Percentiles rank a stretch among this genome's conserved stretches.
Conservation (phyloP, 768 basidiomycete genomes). For the Leccinum obscurum region DNA sequence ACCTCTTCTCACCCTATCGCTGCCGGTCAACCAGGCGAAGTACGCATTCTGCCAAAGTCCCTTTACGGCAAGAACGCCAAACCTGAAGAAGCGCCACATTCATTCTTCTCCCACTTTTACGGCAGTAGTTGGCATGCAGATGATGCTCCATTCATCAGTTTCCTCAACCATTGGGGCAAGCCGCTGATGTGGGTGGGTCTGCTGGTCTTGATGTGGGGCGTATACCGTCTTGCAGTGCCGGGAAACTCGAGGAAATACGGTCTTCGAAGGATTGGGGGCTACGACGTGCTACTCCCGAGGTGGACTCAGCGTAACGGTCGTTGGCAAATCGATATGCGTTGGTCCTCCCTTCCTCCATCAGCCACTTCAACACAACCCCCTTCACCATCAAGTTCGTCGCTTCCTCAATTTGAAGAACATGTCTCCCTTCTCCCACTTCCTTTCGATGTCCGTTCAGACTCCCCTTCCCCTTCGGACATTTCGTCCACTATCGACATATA, state of each 20-base stretch:
- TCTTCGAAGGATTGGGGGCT: constrained; percentile 64
- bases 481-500: constrained; percentile 46
- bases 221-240: constrained; percentile 55
- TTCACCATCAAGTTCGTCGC: constrained; percentile 48
- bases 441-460: constrained; percentile 56
- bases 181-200: constrained; percentile 83
- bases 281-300: constrained; percentile 78
- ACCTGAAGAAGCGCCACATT: constrained; percentile 76
- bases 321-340: constrained; percentile 69
- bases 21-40: constrained; percentile 54
- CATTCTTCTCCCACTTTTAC: constrained; percentile 97
- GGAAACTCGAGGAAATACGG: constrained; percentile 60
- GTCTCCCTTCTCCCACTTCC: constrained; percentile 62
- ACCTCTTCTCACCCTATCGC: constrained; percentile 63
- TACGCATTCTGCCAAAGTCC: constrained; percentile 92
- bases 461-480: constrained; percentile 54
- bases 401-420: constrained; percentile 50
- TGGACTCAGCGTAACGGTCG: constrained; percentile 68
- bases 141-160: constrained; percentile 96
- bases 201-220: constrained; percentile 66
- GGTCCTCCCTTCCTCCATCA: constrained; percentile 49
- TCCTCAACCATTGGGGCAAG: constrained; percentile 89
- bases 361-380: constrained; percentile 41
- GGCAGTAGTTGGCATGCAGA: constrained; percentile 99
- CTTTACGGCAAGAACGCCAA: constrained; percentile 98